phyloP scores from a whole-genome alignment of 2,329 filamentous ascomycete genomes.

The Zymoseptoria ardabiliae region DNA sequence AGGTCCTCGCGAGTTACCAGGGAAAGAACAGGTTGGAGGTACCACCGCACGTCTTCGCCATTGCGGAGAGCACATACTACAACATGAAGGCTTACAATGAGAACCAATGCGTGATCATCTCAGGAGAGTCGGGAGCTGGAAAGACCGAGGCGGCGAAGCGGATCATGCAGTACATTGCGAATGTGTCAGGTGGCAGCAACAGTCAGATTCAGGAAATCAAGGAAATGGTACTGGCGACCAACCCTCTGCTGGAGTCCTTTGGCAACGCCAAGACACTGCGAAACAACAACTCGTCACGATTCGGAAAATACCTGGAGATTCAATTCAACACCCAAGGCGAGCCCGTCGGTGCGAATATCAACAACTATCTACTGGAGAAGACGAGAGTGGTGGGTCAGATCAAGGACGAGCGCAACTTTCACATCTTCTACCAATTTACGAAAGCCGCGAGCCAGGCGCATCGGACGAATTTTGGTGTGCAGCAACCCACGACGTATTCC shows the following conservation, averaged over 20 bases:
- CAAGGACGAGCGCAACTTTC: slow-evolving; percentile 90
- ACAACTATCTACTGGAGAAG: slow-evolving; percentile 96
- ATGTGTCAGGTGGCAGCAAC: slow-evolving; percentile 77
- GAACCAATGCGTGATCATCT: slow-evolving; percentile 99
- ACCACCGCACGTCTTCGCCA: slow-evolving; percentile 85
- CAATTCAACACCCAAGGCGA: slow-evolving; percentile 90
- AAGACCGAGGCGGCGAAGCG: slow-evolving; percentile 98
- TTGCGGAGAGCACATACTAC: slow-evolving; percentile 94
- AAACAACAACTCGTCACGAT: slow-evolving; percentile 98
- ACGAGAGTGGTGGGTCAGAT: slow-evolving; percentile 93
- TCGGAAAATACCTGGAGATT: slow-evolving; percentile 96
- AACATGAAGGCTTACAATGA: slow-evolving; percentile 99
- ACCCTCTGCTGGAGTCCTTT: slow-evolving; percentile 92
- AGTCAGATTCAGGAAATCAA: slow-evolving; percentile 93
- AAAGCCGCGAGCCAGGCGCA: slow-evolving; percentile 88
- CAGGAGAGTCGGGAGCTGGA: slow-evolving; percentile 92
- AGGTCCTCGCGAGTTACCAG: slow-evolving; percentile 86
- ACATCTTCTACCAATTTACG: slow-evolving; percentile 99
- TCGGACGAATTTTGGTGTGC: slow-evolving; percentile 79
- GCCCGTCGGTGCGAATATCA: slow-evolving; percentile 93
- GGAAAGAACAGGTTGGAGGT: slow-evolving; percentile 93
- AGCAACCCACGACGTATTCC: slow-evolving; percentile 83
- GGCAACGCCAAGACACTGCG: slow-evolving; percentile 96
- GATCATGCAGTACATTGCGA: slow-evolving; percentile 99
- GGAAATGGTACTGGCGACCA: slow-evolving; percentile 98